Base-by-base conservation (phyloP, 345 rosid species). In the Murraya koenigii region DNA sequence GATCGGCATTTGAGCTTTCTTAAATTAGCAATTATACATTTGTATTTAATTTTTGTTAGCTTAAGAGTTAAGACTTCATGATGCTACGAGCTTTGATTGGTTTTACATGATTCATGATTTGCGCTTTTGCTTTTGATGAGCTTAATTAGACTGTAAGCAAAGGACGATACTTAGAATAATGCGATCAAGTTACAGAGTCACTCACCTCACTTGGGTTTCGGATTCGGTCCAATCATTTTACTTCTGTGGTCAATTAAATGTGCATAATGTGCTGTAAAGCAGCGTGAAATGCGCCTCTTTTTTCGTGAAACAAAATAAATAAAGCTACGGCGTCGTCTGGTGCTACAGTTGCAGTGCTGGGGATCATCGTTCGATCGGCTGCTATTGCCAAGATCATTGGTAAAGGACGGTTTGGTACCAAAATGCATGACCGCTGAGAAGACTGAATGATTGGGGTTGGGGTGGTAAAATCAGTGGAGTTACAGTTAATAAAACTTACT, bases 71-170 rank as follows among this genome's bases (percentile, higher is more conserved):
- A 23, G 32, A 2, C 1, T 30, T 52, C n/a, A 52, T 4, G 20
- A 52, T 17, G 36, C 17, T 25, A 14, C 10, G 58, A 26, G 23
- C 22, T 44, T 25, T 69, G 22, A 47, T 28, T 41, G 32, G 19
- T 26, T 26, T 26, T 3, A 25, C 15, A 30, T 28, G 66, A 62
- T 28, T 30, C 38, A 63, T 7, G 5, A 19, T 17, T 33, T 7
- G 25, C 20, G 47, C 23, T 28, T 67, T 47, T 13, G 73, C 44
- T 49, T 28, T 74, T 38, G 35, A 8, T 14, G 78, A 44, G 70
- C 49, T 81, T 73, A 77, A 83, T 71, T 82, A 61, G 10, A 20
- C 32, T 72, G 73, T 59, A 82, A 84, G 89, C 47, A 84, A 86
- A 81, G 86, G 44, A 33, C n/a, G 59, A 52, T 65, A 67, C 41